Evolutionary conservation across 2,329 filamentous ascomycete genomes (phyloP).

Genomic region (Trichoderma semiorbis): DNA sequence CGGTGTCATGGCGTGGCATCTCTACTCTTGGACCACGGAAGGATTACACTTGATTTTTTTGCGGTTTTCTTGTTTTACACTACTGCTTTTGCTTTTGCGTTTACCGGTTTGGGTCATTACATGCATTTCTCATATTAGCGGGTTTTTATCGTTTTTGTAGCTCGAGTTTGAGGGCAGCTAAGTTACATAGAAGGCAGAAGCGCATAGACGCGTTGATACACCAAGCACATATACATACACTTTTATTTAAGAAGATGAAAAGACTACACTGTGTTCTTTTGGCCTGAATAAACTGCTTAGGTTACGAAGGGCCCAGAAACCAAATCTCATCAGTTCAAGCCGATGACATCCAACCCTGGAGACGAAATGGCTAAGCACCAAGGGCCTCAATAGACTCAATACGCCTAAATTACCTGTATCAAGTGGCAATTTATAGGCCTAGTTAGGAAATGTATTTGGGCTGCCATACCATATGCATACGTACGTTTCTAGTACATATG

Average conservation of each 20-base stretch:
- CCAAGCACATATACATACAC: not conserved
- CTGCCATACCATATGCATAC: not conserved
- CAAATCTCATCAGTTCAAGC: no score
- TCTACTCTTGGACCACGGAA: slow-evolving; percentile 11
- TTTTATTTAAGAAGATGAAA: not conserved
- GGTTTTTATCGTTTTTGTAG: slow-evolving; percentile 7
- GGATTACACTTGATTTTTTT: not conserved
- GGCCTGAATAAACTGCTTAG: accelerated
- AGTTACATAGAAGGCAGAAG: slow-evolving; percentile 9
- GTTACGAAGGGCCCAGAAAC: not conserved
- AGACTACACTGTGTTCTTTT: not conserved
- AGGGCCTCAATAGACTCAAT: not conserved
- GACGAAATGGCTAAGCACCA: not conserved
- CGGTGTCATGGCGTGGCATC: slow-evolving; percentile 14
- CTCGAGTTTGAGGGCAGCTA: not conserved
- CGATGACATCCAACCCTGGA: no score
- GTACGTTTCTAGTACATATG: no score
- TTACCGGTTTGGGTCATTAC: not conserved
- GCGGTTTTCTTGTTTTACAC: not conserved
- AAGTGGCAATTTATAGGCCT: not conserved
- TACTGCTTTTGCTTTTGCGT: not conserved
- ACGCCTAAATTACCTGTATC: not conserved
- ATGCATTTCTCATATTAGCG: slow-evolving; percentile 6
- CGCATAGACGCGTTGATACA: not conserved
- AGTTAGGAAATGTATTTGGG: not conserved